Evolutionary conservation across 2,329 filamentous ascomycete species (phyloP), one percentile per base, ranked within the genome.

Genomic region (Penicillium sp.): DNA sequence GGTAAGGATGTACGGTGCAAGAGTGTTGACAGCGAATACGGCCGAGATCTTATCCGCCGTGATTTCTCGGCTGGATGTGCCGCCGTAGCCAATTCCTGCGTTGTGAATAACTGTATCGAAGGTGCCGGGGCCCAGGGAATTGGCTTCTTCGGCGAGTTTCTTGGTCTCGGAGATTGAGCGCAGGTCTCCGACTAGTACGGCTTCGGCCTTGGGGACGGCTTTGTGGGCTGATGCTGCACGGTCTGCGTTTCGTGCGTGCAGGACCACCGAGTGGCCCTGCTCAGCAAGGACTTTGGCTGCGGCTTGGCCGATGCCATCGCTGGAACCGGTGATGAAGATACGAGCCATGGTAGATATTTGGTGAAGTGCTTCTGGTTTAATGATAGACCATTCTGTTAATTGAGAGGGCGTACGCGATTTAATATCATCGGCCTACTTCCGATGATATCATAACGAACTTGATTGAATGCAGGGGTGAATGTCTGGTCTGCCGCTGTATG

Each of bases 71-170:
- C 58, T 63, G 9, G 63, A 62, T 3, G 65, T 69, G 5, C 56
- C 47, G 53, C 67, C 73, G 38, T 64, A 71, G 14, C 76, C 75
- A 49, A 76, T 78, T 2, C 80, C 81, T 0, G 82, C 82, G 54
- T 84, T 85, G 70, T 84, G 81, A 16, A 85, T 73, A 13, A 85
- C 70, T 22, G 74, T 72, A 61, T 85, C 82, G 61, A 80, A 84
- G 0, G 73, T 69, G 0, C 78, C 79, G 1, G 73, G 65, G 33
- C 69, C 67, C 18, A 54, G 38, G 9, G 41, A 35, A 63, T 81
- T 80, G 46, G 79, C 76, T 46, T 81, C 70, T 10, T 69, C 63
- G 1, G 82, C 81, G 2, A 85, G 70, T 2, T 66, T 64, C 53
- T 80, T 81, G 4, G 73, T 80, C 44, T 80, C 77, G 5, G 74